Percentiles rank a stretch among this genome's conserved stretches.
These are phyloP conservation scores for Glycine tomentella DNA, from an alignment of 306 rosid genomes.

Conservation along the genomic window DNA sequence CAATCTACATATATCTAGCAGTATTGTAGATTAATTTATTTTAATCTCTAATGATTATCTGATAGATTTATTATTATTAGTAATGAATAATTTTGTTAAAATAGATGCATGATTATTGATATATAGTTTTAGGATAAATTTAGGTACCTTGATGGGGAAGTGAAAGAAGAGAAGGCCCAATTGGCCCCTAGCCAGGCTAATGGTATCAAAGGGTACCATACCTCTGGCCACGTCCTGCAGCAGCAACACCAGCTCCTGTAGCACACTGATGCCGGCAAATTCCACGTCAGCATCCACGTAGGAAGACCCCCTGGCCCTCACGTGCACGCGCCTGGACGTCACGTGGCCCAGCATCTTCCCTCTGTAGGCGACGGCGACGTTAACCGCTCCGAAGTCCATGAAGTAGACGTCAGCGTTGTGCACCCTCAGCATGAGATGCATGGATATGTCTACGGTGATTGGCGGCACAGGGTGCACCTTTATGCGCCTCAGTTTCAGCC, in stretches of 20 bases:
- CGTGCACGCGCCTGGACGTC: slow-evolving; percentile 61
- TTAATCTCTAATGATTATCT: too few species aligned
- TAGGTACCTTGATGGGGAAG: slow-evolving; percentile 57
- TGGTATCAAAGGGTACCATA: slow-evolving; percentile 63
- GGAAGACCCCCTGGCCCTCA: slow-evolving; percentile 70
- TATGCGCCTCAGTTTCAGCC: slow-evolving; percentile 56
- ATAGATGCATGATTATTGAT: too few species aligned
- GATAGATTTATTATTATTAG: too few species aligned
- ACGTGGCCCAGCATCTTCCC: slow-evolving; percentile 76
- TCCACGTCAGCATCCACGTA: slow-evolving; percentile 77
- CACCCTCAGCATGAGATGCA: slow-evolving; percentile 61
- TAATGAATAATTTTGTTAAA: too few species aligned
- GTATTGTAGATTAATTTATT: too few species aligned
- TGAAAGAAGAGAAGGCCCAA: slow-evolving; percentile 60
- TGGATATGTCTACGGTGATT: slow-evolving; percentile 65
- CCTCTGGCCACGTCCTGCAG: slow-evolving; percentile 79
- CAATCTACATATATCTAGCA: too few species aligned
- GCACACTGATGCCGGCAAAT: slow-evolving; percentile 57
- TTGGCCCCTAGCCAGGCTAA: slow-evolving; percentile 56
- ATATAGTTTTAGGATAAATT: too few species aligned
- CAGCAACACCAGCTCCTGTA: slow-evolving; percentile 68
- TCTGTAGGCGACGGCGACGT: slow-evolving; percentile 74
- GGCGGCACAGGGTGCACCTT: slow-evolving; percentile 66
- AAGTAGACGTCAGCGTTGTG: slow-evolving; percentile 66
- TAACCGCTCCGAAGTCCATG: slow-evolving; percentile 58